Evolutionary conservation across 2,329 filamentous ascomycete genomes (phyloP).

Genomic region (Fusarium humuli): DNA sequence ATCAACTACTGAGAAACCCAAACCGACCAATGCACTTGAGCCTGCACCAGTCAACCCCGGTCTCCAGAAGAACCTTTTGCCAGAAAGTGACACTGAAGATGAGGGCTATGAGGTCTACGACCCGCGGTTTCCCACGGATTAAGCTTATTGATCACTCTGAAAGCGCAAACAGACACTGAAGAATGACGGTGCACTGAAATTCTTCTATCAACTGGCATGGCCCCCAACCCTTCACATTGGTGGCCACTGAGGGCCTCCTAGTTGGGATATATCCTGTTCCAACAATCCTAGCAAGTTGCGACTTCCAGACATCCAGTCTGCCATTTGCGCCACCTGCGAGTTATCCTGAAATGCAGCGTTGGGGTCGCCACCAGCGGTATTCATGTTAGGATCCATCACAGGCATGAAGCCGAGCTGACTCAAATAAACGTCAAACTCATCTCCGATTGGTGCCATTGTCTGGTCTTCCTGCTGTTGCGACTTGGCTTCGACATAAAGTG

Average conservation of each 20-base stretch:
- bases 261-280: conserved; percentile 68
- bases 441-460: conserved; percentile 62
- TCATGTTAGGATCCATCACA: conserved; percentile 48
- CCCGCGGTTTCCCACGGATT: conserved; percentile 70
- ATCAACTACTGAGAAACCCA: conserved; percentile 57
- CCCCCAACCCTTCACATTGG: conserved; percentile 32
- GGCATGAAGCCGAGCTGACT: conserved; percentile 72
- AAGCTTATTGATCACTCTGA: conserved; percentile 46
- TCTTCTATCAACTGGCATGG: conserved; percentile 10
- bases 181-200: not conserved
- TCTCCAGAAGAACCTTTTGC: conserved; percentile 42
- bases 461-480: conserved; percentile 60
- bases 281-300: conserved; percentile 73
- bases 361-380: conserved; percentile 25
- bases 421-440: conserved; percentile 74
- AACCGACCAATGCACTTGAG: conserved; percentile 42
- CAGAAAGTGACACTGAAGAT: conserved; percentile 74
- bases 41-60: conserved; percentile 34
- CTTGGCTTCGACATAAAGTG: conserved; percentile 72
- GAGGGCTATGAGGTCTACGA: conserved; percentile 78
- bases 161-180: not conserved
- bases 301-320: conserved; percentile 75
- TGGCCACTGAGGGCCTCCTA: conserved; percentile 54
- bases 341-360: conserved; percentile 41
- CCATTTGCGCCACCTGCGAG: conserved; percentile 60